These are phyloP conservation scores for Corinectria fuckeliana DNA, from an alignment of 2,329 filamentous ascomycete species.

Conservation along the genomic window DNA sequence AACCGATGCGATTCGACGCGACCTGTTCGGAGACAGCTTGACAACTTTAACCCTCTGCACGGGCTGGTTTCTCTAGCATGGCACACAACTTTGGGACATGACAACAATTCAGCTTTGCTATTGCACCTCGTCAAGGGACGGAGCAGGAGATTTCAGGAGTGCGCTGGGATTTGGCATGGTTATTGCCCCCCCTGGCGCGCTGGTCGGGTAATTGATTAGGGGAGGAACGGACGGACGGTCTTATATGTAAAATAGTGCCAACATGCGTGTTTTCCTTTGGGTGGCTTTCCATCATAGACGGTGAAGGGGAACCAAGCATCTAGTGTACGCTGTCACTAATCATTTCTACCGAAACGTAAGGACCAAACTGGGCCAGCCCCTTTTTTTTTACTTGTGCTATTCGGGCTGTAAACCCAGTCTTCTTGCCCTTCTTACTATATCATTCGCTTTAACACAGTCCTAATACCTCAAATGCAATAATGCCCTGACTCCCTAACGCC, in stretches of 20 bases:
- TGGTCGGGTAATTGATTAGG: conserved; percentile 35
- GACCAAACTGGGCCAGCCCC: neutral
- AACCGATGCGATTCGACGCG: conserved; percentile 13
- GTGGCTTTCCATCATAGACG: conserved; percentile 56
- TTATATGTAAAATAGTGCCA: conserved; percentile 60
- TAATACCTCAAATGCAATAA: no score
- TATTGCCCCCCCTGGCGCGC: conserved; percentile 27
- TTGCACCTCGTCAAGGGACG: conserved; percentile 19
- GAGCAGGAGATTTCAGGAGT: conserved; percentile 30
- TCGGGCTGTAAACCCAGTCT: no score
- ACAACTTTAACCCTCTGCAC: conserved; percentile 46
- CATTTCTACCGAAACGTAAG: conserved; percentile 25
- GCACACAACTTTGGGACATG: conserved; percentile 33
- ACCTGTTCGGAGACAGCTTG: conserved; percentile 38
- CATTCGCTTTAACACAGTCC: no score
- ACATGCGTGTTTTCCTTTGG: conserved; percentile 50
- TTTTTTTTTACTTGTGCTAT: neutral
- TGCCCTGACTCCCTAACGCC: no score
- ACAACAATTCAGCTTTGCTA: conserved; percentile 34
- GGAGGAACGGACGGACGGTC: conserved; percentile 38
- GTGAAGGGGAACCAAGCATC: conserved; percentile 49
- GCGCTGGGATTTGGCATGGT: conserved; percentile 33
- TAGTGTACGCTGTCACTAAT: conserved; percentile 50
- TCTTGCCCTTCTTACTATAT: no score
- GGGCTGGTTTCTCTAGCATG: conserved; percentile 31